Evolutionary conservation across 2,329 filamentous ascomycete species (phyloP), one percentile per base, ranked within the genome.

Genomic region (Penicillium sp.): DNA sequence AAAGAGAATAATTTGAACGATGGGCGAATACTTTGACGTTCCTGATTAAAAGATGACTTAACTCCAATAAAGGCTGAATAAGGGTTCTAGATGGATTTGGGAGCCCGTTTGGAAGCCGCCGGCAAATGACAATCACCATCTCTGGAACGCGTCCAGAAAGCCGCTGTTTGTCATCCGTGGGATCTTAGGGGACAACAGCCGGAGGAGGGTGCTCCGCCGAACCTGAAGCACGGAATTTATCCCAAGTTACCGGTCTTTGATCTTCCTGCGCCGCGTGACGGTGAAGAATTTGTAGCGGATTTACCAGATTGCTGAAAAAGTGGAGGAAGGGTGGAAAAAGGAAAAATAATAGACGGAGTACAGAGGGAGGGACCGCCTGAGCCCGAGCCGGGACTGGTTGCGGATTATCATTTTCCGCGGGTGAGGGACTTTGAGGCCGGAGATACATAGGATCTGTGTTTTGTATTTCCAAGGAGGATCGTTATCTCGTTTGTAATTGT

Each of bases 141-240:
- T 21, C 49, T 52, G 56, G 45, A 46, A 35, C 23, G 26, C 26
- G 41, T 55, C 50, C 45, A 47, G 58, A 44, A 48, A 51, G 17
- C 38, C 50, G 57, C 49, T 29, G 23, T 59, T 58, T 55, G 50
- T 60, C 51, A 55, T 55, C 21, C 26, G 26, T 46, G 38, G 5
- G 49, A 41, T 15, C 31, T 41, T 41, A 48, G 8, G 29, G 46
- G 46, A 48, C 11, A 49, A 58, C 35, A 52, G 17, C 50, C 58
- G 58, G 58, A 60, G 45, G 58, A 60, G 50, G 51, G 44, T 60
- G 50, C 58, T 60, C 58, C 58, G 58, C 51, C 58, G 31, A 58
- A 9, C 38, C 38, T 29, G 38, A 11, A 21, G 35, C 35, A 41
- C 35, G 35, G 15, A 41, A 15, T 41, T 41, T 15, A 15, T 15